Conservation (phyloP, 495 filamentous ascomycete species). For the Pyrenula massariospora region DNA sequence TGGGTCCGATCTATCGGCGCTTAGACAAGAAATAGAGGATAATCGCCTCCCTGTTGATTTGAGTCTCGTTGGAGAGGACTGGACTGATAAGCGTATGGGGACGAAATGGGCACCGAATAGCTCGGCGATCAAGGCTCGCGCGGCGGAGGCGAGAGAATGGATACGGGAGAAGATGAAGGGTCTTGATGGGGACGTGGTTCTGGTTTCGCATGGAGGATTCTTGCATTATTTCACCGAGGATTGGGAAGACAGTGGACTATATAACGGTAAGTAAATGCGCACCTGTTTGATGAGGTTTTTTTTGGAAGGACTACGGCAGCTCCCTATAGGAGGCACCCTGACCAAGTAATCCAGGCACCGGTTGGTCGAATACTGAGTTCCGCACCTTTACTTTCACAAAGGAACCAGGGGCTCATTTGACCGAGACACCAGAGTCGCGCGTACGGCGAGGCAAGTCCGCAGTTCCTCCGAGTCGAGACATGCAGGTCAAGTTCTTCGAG, state of each 20-base stretch:
- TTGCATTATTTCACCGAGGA: conserved; percentile 76
- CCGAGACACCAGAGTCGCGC: conserved; percentile 51
- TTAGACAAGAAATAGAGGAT: conserved; percentile 53
- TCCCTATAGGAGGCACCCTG: neutral
- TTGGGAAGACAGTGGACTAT: conserved; percentile 51
- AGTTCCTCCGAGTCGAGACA: conserved; percentile 20
- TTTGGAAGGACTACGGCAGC: neutral
- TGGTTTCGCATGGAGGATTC: conserved; percentile 65
- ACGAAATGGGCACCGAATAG: conserved; percentile 48
- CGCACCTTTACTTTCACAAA: conserved; percentile 62
- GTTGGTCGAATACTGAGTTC: conserved; percentile 77
- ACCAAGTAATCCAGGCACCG: conserved; percentile 42
- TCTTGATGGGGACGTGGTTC: conserved; percentile 34
- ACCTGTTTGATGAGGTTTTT: neutral
- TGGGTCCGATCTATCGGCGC: conserved; percentile 40
- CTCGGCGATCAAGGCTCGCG: conserved; percentile 47
- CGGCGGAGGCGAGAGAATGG: conserved; percentile 54
- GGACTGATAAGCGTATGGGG: conserved; percentile 52
- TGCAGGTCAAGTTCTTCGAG: conserved; percentile 27
- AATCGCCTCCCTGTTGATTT: conserved; percentile 50
- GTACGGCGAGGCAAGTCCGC: conserved; percentile 40
- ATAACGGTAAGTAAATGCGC: conserved; percentile 32
- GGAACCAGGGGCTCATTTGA: conserved; percentile 38
- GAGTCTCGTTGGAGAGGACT: conserved; percentile 43
- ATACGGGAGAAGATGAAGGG: conserved; percentile 46